Base-by-base conservation (phyloP, 192 early-diverging fungal species). In the Coemansia sp. region DNA sequence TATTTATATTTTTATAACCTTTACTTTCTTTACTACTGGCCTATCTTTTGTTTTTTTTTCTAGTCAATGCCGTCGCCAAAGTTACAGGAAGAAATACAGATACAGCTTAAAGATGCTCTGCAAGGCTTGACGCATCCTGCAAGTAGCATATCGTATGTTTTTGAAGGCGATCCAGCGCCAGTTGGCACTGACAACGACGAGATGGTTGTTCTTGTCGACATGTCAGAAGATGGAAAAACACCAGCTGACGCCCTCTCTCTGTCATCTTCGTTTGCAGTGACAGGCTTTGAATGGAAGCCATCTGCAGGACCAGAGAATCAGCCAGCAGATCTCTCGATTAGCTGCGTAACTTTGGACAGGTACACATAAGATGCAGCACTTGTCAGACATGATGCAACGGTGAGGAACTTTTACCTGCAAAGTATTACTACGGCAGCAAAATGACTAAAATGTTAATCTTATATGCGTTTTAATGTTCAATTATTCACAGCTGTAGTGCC, bases 111-210 rank as follows among this genome's bases (percentile, higher is more conserved):
- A 15, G 79, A 82, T 48, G 65, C 51, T 6, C 57, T 57, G 0
- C 69, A 73, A 54, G 79, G 71, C 0, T 61, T 82, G n/a, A 73
- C 74, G 1, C 41, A 76, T 37, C 61, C 71, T 36, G 68, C 74
- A 12, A 60, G 21, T 37, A 54, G 59, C 0, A 58, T 68, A 13
- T 57, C 71, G n/a, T 73, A 56, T 58, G 39, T 82, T 45, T 82
- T 82, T 57, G 79, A 66, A 36, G 79, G 61, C 16, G 79, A 82
- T n/a, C 65, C 79, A 26, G 42, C 56, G 65, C 74, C 79, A 41
- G 42, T 66, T 10, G 79, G 71, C 5, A 19, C 67, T 1, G 74
- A 77, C 48, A 62, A 67, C 42, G 68, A 64, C 19, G 52, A 57
- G 10, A 32, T 68, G 40, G 55, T 71, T 3, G 46, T 82, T 3